Conservation (phyloP, 192 early-diverging fungal species). For the Martensiomyces pterosporus region DNA sequence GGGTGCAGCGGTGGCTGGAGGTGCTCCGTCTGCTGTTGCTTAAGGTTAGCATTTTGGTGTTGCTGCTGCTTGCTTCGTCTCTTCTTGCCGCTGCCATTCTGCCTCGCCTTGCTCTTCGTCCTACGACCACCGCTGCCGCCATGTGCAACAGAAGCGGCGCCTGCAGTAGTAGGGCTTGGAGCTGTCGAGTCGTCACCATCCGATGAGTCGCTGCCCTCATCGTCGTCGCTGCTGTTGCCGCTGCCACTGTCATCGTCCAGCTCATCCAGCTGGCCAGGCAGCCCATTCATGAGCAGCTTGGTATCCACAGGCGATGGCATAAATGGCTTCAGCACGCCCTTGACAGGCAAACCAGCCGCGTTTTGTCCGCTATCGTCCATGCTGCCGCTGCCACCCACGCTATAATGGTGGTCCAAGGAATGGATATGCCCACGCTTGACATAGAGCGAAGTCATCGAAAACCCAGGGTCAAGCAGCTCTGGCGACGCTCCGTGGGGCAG, state of each 20-base stretch:
- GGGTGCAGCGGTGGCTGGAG: constrained; percentile 21
- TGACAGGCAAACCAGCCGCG: constrained; percentile 6
- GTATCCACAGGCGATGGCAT: constrained; percentile 29
- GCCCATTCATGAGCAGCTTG: constrained; percentile 16
- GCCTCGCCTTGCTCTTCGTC: constrained; percentile 12
- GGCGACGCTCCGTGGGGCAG: constrained; percentile 45
- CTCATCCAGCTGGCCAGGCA: neutral
- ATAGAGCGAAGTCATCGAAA: constrained; percentile 45
- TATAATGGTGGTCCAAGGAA: constrained; percentile 13
- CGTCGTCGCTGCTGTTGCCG: constrained; percentile 2
- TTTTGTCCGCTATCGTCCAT: neutral
- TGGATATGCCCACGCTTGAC: constrained; percentile 46
- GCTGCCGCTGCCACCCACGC: neutral
- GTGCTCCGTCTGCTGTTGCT: too few relatives aligned
- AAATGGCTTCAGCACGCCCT: constrained; percentile 48
- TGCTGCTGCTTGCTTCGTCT: constrained; percentile 9
- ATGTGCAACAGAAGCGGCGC: neutral
- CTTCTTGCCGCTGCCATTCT: constrained; percentile 25
- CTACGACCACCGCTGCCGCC: constrained; percentile 4
- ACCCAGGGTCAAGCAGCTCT: constrained; percentile 33
- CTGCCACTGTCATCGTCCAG: neutral
- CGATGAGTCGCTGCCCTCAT: too few relatives aligned
- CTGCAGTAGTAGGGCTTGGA: neutral
- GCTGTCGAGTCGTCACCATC: too few relatives aligned
- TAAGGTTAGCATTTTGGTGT: neutral